These are phyloP conservation scores for Didymella keratinophila DNA, from an alignment of 2,329 filamentous ascomycete species.

Conservation along the genomic window DNA sequence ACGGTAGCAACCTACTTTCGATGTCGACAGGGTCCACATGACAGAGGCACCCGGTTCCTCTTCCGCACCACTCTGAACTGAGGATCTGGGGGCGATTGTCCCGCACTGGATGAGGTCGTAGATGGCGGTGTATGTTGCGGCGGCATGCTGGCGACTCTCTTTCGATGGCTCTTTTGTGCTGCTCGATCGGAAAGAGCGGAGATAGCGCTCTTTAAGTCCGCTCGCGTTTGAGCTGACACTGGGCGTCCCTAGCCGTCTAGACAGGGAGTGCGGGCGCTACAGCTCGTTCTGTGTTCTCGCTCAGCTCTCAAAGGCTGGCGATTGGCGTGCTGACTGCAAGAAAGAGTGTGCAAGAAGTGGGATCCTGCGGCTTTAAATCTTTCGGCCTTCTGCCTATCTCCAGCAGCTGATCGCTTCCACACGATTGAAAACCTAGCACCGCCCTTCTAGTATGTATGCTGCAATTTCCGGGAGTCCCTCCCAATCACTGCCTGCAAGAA, in stretches of 20 bases:
- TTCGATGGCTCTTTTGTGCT: not conserved
- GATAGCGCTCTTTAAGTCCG: slow-evolving; percentile 39
- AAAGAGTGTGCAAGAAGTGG: slow-evolving; percentile 27
- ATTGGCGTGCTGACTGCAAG: slow-evolving; percentile 11
- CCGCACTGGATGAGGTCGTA: slow-evolving; percentile 76
- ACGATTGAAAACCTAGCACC: slow-evolving; percentile 29
- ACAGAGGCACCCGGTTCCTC: slow-evolving; percentile 89
- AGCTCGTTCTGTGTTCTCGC: not conserved
- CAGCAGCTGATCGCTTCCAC: slow-evolving; percentile 31
- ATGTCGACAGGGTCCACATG: slow-evolving; percentile 88
- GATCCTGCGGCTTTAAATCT: slow-evolving; percentile 39
- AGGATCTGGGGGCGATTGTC: slow-evolving; percentile 84
- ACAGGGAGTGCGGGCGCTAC: not conserved
- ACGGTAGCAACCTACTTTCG: slow-evolving; percentile 74
- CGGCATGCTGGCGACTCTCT: slow-evolving; percentile 62
- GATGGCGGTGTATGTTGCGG: slow-evolving; percentile 73
- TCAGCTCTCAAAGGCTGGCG: not conserved
- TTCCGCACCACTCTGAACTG: slow-evolving; percentile 90
- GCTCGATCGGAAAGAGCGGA: slow-evolving; percentile 24
- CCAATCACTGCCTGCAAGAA: not conserved
- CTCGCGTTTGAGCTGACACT: not conserved
- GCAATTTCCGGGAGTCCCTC: slow-evolving; percentile 17
- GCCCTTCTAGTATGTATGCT: slow-evolving; percentile 20
- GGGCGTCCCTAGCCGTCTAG: not conserved
- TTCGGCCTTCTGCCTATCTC: slow-evolving; percentile 39